Conservation (phyloP, 176 grass and related monocot genomes). For the Themeda triandra region DNA sequence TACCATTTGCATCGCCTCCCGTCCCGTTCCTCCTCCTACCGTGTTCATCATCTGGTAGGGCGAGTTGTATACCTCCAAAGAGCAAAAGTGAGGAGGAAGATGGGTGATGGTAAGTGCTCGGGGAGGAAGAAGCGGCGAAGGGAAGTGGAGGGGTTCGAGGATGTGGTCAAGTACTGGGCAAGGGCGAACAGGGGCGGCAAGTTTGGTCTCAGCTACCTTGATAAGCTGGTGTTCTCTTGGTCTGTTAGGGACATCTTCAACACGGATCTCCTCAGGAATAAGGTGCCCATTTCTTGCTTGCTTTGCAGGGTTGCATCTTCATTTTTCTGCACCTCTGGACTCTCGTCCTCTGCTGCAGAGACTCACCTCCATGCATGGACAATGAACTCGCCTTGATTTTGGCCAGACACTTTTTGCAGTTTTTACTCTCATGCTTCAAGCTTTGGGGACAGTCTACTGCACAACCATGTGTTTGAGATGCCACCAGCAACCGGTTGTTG, state of each 20-base stretch:
- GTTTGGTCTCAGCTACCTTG: slow-evolving; percentile 23
- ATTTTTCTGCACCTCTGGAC: too few relatives aligned
- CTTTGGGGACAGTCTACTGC: too few relatives aligned
- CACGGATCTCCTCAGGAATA: slow-evolving; percentile 31
- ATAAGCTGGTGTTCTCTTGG: slow-evolving; percentile 37
- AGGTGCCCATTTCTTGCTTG: neutral
- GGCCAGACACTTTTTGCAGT: too few relatives aligned
- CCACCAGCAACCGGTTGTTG: too few relatives aligned
- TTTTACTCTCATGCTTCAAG: too few relatives aligned
- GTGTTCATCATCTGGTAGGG: neutral
- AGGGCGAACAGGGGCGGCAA: neutral
- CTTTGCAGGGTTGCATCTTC: neutral
- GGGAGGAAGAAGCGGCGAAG: neutral
- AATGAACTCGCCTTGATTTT: too few relatives aligned
- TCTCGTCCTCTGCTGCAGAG: neutral
- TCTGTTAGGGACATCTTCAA: slow-evolving; percentile 35
- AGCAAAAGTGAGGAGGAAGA: neutral
- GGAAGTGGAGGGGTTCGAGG: neutral
- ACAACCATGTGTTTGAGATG: too few relatives aligned
- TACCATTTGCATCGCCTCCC: neutral
- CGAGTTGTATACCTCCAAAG: neutral
- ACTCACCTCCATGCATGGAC: too few relatives aligned
- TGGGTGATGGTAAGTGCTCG: neutral
- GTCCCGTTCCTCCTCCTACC: neutral
- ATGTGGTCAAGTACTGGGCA: neutral